Evolutionary conservation across 208 protist genomes (phyloP), one percentile per base, ranked within the genome.

Genomic region (Tritrichomonas musculus): DNA sequence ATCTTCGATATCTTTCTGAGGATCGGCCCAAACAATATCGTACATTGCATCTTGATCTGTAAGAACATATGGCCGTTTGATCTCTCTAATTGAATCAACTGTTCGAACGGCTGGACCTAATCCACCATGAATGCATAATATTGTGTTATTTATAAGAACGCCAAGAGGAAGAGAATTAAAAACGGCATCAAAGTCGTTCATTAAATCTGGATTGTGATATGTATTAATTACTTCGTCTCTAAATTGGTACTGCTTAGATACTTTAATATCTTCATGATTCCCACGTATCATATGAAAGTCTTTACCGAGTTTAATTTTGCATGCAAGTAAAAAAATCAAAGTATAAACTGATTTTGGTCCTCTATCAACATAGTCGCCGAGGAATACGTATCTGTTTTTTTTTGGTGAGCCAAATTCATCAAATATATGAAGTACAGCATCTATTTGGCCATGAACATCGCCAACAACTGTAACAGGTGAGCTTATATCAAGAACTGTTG

Each of bases 401-500:
- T 9, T 3, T 41, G 33, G 33, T 41, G 22, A n/a, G 8, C 73
- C 20, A 47, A 13, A 47, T 8, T 77, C 44, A 5, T 36, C 14
- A 5, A 82, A 82, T 53, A 82, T 50, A 69, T 69, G 64, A 69
- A 69, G 5, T 13, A 69, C 27, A 17, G 3, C 64, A 69, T 69
- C 14, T 88, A 92, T 60, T 96, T 95, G 53, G 5, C 11, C 53
- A 60, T 60, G 53, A 60, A 60, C 53, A 60, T 60, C 53, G 5
- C 53, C 53, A 60, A 60, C 53, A 5, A 60, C 53, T 60, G 17
- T 60, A 5, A 60, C 53, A 60, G 53, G 53, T 22, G 11, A 5
- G 17, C 17, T 60, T 60, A 60, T 17, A 5, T 60, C 53, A 60
- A 60, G 5, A 60, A 60, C 53, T 60, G 53, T 60, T 60, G 53